Conservation (phyloP, 208 protist genomes). For the Trypanosoma brucei region DNA sequence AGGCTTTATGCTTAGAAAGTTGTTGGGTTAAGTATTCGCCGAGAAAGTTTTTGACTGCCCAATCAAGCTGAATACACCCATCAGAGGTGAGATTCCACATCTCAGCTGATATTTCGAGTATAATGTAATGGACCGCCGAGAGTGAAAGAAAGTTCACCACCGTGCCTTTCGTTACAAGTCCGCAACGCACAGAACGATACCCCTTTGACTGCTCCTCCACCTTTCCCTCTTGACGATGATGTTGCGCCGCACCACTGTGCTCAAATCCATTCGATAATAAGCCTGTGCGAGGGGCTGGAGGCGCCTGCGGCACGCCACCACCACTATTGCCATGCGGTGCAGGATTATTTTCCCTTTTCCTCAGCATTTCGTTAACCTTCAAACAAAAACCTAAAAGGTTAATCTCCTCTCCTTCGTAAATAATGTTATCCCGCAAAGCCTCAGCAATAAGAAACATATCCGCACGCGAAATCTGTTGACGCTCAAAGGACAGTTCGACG, state of each 20-base stretch:
- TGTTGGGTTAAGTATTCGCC: slow-evolving; percentile 62
- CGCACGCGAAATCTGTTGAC: slow-evolving; percentile 69
- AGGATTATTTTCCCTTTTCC: not conserved
- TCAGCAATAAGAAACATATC: slow-evolving; percentile 79
- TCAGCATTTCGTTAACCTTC: slow-evolving; percentile 68
- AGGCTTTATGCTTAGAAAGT: slow-evolving; percentile 58
- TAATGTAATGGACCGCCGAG: slow-evolving; percentile 71
- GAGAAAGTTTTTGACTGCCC: slow-evolving; percentile 77
- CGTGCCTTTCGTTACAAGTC: slow-evolving; percentile 60
- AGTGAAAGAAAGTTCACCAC: slow-evolving; percentile 76
- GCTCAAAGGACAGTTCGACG: slow-evolving; percentile 68
- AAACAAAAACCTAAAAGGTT: slow-evolving; percentile 60
- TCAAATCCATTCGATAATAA: too few species aligned
- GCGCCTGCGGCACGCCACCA: not conserved
- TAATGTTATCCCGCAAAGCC: slow-evolving; percentile 57
- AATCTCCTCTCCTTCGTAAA: slow-evolving; percentile 78
- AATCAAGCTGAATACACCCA: slow-evolving; percentile 58
- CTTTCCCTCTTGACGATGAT: not conserved
- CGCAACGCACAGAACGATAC: slow-evolving; percentile 43
- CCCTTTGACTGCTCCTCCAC: not conserved
- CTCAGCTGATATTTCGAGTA: slow-evolving; percentile 70
- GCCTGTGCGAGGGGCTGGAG: too few species aligned
- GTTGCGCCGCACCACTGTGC: too few species aligned
- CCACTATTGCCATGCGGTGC: too few species aligned
- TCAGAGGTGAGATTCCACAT: slow-evolving; percentile 85